phyloP scores from a whole-genome alignment of 2,329 filamentous ascomycete genomes.

The Penicillium italicum region DNA sequence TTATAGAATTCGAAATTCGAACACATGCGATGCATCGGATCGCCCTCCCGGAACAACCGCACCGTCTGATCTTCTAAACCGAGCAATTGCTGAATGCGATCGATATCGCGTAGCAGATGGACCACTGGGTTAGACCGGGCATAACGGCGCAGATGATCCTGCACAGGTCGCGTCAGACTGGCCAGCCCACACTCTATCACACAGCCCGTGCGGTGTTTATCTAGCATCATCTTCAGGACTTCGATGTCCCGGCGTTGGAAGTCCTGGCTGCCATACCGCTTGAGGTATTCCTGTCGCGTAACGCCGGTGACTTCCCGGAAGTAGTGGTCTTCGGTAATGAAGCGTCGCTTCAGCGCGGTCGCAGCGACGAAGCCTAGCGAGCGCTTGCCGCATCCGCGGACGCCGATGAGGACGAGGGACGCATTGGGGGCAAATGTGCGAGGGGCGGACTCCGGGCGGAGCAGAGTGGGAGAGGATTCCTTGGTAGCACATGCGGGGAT shows the following conservation, averaged over 20 bases:
- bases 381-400: constrained; percentile 45
- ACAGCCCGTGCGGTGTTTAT: constrained; percentile 41
- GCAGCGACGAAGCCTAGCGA: constrained; percentile 45
- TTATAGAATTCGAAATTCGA: constrained; percentile 50
- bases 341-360: constrained; percentile 41
- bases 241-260: constrained; percentile 44
- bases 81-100: constrained; percentile 39
- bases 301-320: constrained; percentile 43
- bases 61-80: constrained; percentile 45
- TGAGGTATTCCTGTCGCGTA: constrained; percentile 43
- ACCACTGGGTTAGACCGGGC: constrained; percentile 40
- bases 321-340: constrained; percentile 46
- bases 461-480: not conserved
- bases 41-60: constrained; percentile 43
- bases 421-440: constrained; percentile 38
- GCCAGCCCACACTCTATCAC: constrained; percentile 46
- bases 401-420: constrained; percentile 43
- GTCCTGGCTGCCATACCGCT: constrained; percentile 39
- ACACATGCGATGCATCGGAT: constrained; percentile 46
- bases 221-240: constrained; percentile 42
- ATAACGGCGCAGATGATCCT: constrained; percentile 40
- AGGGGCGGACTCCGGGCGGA: not conserved
- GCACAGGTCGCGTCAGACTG: constrained; percentile 42
- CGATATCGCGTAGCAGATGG: constrained; percentile 42
- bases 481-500: not conserved